phyloP scores from a whole-genome alignment of 192 early-diverging fungal genomes.

The Umbelopsis sp. region DNA sequence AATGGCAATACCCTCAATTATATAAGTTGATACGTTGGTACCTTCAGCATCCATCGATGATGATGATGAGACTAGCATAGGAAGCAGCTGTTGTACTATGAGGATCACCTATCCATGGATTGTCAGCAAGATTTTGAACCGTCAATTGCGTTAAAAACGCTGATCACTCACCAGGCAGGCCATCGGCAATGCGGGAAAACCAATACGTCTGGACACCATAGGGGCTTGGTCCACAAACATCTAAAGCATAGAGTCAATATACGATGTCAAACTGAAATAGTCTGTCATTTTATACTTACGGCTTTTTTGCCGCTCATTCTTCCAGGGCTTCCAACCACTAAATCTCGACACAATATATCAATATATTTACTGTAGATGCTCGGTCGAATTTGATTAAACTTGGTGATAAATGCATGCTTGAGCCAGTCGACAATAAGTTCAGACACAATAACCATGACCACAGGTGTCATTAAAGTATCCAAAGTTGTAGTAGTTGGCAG shows the following conservation, averaged over 20 bases:
- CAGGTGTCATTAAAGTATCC: slow-evolving; percentile 76
- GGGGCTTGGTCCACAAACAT: slow-evolving; percentile 72
- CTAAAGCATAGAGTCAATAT: too few relatives aligned
- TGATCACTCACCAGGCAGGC: slow-evolving; percentile 64
- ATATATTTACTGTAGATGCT: slow-evolving; percentile 85
- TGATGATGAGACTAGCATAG: slow-evolving; percentile 32
- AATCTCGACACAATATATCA: slow-evolving; percentile 87
- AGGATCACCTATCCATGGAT: neutral
- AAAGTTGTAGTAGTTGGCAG: slow-evolving; percentile 61
- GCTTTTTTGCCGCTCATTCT: slow-evolving; percentile 42
- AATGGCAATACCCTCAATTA: neutral
- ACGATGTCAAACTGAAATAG: slow-evolving; percentile 20
- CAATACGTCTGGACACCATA: slow-evolving; percentile 76
- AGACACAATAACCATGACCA: slow-evolving; percentile 82
- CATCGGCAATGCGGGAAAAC: slow-evolving; percentile 79
- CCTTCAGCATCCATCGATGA: neutral
- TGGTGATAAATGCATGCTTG: slow-evolving; percentile 98
- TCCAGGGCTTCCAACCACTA: slow-evolving; percentile 64
- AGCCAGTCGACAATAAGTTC: slow-evolving; percentile 96
- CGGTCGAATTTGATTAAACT: slow-evolving; percentile 93
- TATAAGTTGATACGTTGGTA: neutral
- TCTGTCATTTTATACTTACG: slow-evolving; percentile 25
- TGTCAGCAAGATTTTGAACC: neutral
- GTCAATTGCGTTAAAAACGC: neutral
- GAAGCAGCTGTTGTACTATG: slow-evolving; percentile 37